Evolutionary conservation across 192 early-diverging fungal species (phyloP).

Genomic region (Linnemannia zychae): DNA sequence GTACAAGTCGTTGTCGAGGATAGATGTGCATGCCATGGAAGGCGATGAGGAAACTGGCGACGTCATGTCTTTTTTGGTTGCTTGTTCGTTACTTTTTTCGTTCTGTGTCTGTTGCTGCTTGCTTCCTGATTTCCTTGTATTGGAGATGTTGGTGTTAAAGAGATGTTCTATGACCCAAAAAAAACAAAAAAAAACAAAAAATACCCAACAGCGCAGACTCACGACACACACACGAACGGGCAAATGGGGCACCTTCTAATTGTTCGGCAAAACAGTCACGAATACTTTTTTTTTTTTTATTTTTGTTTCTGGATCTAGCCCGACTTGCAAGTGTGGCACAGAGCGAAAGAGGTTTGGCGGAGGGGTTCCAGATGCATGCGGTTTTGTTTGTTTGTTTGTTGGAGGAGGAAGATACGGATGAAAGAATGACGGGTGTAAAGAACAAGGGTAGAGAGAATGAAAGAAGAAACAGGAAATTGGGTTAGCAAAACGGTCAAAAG

Average conservation of each 20-base stretch:
- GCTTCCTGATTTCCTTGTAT: neutral
- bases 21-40: constrained; percentile 59
- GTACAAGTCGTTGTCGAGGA: constrained; percentile 89
- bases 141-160: neutral
- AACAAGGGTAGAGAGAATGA: neutral
- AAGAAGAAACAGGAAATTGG: neutral
- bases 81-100: neutral
- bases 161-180: neutral
- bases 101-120: too few relatives aligned
- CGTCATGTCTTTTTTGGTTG: neutral
- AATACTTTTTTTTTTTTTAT: neutral
- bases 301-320: neutral
- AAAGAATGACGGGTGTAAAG: too few relatives aligned
- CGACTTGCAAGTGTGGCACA: too few relatives aligned
- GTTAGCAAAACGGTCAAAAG: too few relatives aligned
- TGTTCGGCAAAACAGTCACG: too few relatives aligned
- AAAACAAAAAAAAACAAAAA: neutral
- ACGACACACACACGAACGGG: neutral
- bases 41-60: neutral
- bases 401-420: too few relatives aligned
- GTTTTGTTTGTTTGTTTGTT: too few relatives aligned
- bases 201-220: neutral
- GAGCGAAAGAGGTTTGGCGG: neutral
- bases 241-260: neutral
- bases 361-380: too few relatives aligned